phyloP scores from a whole-genome alignment of 257 asterid genomes.

The Coffea eugenioides region DNA sequence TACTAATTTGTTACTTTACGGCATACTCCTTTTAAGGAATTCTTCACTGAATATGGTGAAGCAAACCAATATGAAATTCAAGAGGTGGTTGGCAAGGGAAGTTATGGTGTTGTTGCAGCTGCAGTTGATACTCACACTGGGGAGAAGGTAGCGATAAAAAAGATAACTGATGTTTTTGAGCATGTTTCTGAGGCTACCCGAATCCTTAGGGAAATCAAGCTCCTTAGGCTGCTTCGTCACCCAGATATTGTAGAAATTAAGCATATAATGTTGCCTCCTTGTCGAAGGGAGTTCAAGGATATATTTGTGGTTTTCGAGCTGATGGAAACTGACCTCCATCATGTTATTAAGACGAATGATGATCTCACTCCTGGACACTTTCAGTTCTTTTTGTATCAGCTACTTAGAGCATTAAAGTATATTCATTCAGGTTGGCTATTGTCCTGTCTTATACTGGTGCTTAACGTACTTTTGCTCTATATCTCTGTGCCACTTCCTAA shows the following conservation, averaged over 20 bases:
- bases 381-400: constrained; percentile 95
- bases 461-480: background rate
- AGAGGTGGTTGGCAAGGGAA: constrained; percentile 98
- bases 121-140: constrained; percentile 97
- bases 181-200: constrained; percentile 97
- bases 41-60: constrained; percentile 96
- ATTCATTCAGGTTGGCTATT: constrained; percentile 72
- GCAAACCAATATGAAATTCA: constrained; percentile 78
- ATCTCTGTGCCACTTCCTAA: constrained; percentile 7
- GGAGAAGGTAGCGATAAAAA: constrained; percentile 91
- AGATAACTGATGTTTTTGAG: constrained; percentile 84
- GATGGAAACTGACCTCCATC: constrained; percentile 98
- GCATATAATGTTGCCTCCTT: constrained; percentile 93
- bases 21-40: constrained; percentile 79
- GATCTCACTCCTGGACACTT: constrained; percentile 94
- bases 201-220: constrained; percentile 92
- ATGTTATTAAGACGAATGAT: constrained; percentile 85
- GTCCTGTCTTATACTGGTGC: constrained; percentile 10
- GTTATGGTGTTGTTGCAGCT: constrained; percentile 95
- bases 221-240: constrained; percentile 82
- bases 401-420: constrained; percentile 89
- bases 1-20: constrained; percentile 27
- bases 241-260: constrained; percentile 95
- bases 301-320: constrained; percentile 92
- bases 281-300: constrained; percentile 93